Base-by-base conservation (phyloP, 2,329 filamentous ascomycete species). In the Clonostachys rhizophaga region DNA sequence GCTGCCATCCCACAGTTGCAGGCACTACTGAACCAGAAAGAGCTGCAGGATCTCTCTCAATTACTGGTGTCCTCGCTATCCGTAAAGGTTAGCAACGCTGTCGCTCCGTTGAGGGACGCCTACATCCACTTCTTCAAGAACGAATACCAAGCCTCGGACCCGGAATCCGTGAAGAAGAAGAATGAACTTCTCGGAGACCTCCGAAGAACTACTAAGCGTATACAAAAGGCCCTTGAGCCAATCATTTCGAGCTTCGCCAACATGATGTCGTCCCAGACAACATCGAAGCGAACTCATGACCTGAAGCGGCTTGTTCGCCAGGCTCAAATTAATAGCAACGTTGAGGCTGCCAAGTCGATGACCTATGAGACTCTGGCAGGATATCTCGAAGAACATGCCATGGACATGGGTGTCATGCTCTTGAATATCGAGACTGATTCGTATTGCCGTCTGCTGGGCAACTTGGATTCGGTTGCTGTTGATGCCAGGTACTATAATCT, bases 341-440 rank as follows among this genome's bases (percentile, higher is more conserved):
- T 54, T 16, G 47, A 54, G 36, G 48, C 52, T 30, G 39, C 45
- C 5, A 52, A 54, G 12, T 47, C 47, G 2, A 54, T 54, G 52
- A 49, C 48, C 2, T 54, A 50, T 41, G 52, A 50, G 34, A 52
- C 45, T 24, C 34, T 54, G 42, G 50, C 47, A 14, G 52, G 42
- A 12, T 49, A 51, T 16, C 50, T 54, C 14, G 52, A 54, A 30
- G 41, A 42, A 3, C 40, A 51, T 41, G 52, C 52, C 16, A 36
- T 33, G 30, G 49, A 54, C 6, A 52, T 54, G 50, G 52, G 50
- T 30, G 52, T 52, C 24, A 52, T 54, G 52, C 41, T 54, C 18
- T 17, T 54, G 34, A 54, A 52, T 34, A 51, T 54, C 40, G 43
- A 54, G 30, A 48, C 42, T 3, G 44, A 14, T 3, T 47, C 52